phyloP scores from a whole-genome alignment of 345 rosid genomes.

The Cardiospermum halicacabum region DNA sequence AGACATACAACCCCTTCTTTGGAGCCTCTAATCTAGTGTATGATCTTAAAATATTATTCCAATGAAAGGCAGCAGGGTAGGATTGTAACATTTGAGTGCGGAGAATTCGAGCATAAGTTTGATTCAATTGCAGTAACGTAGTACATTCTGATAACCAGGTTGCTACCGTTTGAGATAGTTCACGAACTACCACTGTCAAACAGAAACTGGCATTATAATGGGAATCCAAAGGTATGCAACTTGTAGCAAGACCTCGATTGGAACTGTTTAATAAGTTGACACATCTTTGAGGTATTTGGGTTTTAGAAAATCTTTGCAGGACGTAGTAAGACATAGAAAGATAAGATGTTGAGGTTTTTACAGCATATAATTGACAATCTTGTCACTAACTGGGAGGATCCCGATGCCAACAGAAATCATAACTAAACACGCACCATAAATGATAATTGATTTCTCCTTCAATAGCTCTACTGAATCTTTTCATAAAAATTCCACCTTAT shows the following conservation, averaged over 20 bases:
- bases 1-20: conserved; percentile 37
- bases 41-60: conserved; percentile 72
- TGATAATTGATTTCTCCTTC: no score
- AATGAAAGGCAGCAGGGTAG: conserved; percentile 39
- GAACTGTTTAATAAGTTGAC: conserved; percentile 11
- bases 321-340: not conserved
- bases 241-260: conserved; percentile 18
- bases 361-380: not conserved
- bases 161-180: conserved; percentile 31
- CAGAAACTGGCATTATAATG: conserved; percentile 6
- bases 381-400: no score
- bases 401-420: no score
- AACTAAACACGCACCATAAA: no score
- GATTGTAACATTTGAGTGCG: conserved; percentile 40
- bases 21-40: conserved; percentile 58
- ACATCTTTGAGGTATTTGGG: not conserved
- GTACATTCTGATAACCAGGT: conserved; percentile 39
- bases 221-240: conserved; percentile 3
- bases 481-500: no score
- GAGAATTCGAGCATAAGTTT: conserved; percentile 47
- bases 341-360: not conserved
- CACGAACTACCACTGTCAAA: conserved; percentile 13
- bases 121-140: conserved; percentile 36
- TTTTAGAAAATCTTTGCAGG: not conserved
- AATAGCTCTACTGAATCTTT: no score